Base-by-base conservation (phyloP, 169 alveolate genomes). In the Plasmodium cynomolgi region DNA sequence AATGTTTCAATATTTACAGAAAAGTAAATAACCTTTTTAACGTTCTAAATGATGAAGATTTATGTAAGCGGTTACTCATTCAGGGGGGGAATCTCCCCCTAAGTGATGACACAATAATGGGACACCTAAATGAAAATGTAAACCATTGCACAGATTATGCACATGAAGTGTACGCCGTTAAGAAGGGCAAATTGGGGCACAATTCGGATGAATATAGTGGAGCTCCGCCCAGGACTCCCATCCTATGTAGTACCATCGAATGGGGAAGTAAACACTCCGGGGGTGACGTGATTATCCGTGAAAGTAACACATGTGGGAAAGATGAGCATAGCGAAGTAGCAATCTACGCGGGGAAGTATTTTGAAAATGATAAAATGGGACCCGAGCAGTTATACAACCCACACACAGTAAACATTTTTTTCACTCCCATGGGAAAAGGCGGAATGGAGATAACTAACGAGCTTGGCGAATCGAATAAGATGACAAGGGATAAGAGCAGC, bases 21-120 rank as follows among this genome's bases (percentile, higher is more conserved):
- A 37, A 47, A 81, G 41, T 41, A 34, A 26, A 15, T 81, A 83
- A 62, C 50, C 50, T 83, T 58, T 29, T 83, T 83, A 11, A 39
- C 39, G 47, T 83, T 11, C 71, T 83, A 37, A 83, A 83, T 37
- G 50, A 83, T 62, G 62, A 83, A 83, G 50, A n/a, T 33, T 1
- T 31, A 41, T 37, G 9, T 39, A 7, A 62, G 73, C 34, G 73
- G 50, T 31, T 58, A 23, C 29, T 83, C 41, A 34, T n/a, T 13
- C 72, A 31, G 37, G 33, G 29, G 72, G 85, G 58, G 3, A 23
- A 68, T 29, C 0, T 44, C 11, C 13, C 71, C 74, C 0, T 68
- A 29, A 56, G 44, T 37, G 72, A 83, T 20, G n/a, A 11, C 41
- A 83, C 71, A 15, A 58, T 47, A 83, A 83, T 58, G 56, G 15